Base-by-base conservation (phyloP, 371 early-diverging fungal genomes). In the Dinochytrium kinnereticum region DNA sequence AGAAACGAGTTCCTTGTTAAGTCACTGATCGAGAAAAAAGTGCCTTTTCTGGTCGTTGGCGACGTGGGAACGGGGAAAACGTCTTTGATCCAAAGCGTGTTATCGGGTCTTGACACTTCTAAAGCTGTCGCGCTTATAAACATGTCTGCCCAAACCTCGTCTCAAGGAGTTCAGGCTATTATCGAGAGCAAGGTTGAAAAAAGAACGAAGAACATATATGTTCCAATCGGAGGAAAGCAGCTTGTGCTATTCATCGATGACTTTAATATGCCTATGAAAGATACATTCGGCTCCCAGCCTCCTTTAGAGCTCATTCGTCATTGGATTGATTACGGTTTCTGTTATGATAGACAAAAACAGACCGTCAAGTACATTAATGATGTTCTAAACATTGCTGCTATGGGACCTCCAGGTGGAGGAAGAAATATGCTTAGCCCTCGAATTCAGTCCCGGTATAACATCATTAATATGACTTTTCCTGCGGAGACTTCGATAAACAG, bases 371-470 rank as follows among this genome's bases (percentile, higher is more conserved):
- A 79, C 69, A 76, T 86, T 51, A 81, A 82, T 53, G 85, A 88
- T 64, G 77, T 88, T 21, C 78, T 82, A 1, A 49, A 86, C 19
- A 49, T 86, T 5, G 81, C 84, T 0, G 87, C 88, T 7, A 87
- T 88, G 88, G 86, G 88, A 0, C 86, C 88, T 19, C 85, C 87
- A 0, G 87, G 88, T 1, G 88, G 88, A 1, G 85, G 86, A 0
- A 71, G 88, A 24, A 86, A 81, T 66, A 44, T 50, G 10, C 70
- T 88, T 0, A 81, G 80, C 66, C 80, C 84, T 19, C 68, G 88
- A 21, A 80, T 87, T 30, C 85, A 85, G 50, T 72, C 82, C 2
- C 77, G 84, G 24, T 88, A 87, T 79, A 82, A 84, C 59, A 69
- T 87, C 17, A 69, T 87, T 15, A 83, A 87, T 69, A 86, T 88